Evolutionary conservation across 768 basidiomycete species (phyloP), one percentile per base, ranked within the genome.

Genomic region (Antrodiella citrinella): DNA sequence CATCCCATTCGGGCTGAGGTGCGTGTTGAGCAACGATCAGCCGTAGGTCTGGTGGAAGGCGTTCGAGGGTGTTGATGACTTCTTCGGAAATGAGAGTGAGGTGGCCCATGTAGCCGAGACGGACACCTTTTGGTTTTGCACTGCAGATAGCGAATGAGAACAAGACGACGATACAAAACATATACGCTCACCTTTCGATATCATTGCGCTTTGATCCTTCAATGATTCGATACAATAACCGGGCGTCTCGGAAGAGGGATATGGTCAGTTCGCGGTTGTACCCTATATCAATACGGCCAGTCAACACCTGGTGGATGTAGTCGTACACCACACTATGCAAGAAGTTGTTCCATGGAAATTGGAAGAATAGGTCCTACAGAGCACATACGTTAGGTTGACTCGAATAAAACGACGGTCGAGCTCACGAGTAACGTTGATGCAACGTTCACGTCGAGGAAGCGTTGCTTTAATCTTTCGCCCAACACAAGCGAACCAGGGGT

Each of bases 331-430:
- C 86, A 59, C 90, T 92, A 64, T 99, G 96, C 24, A 98, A 69
- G 65, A 98, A 98, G 63, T 98, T 97, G 68, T 99, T 97, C 86
- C 90, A 91, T 0, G 94, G 93, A 60, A 86, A 96, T 53, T 87
- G 84, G 63, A 97, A 97, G 73, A 97, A 97, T 30, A 97, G 74
- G 58, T 94, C 89, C 92, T 95, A 22, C 15, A 22, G 7, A n/a
- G 15, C 41, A 7, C n/a, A 9, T 43, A 43, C 18, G 41, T 43
- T 35, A 35, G 30, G 7, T 58, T 20, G 42, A 21, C 45, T 22
- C 4, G 15, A 13, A n/a, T 26, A n/a, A 45, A 38, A 35, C 47
- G 25, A 10, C 26, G 18, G 42, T n/a, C 35, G 52, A 11, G 69
- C 86, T 60, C 54, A 93, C 93, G 57, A 98, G 71, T 54, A 97